Percentiles rank a stretch among this genome's conserved stretches.
Conservation (phyloP, 208 protist species). For the Trypanosomatidae sp. region DNA sequence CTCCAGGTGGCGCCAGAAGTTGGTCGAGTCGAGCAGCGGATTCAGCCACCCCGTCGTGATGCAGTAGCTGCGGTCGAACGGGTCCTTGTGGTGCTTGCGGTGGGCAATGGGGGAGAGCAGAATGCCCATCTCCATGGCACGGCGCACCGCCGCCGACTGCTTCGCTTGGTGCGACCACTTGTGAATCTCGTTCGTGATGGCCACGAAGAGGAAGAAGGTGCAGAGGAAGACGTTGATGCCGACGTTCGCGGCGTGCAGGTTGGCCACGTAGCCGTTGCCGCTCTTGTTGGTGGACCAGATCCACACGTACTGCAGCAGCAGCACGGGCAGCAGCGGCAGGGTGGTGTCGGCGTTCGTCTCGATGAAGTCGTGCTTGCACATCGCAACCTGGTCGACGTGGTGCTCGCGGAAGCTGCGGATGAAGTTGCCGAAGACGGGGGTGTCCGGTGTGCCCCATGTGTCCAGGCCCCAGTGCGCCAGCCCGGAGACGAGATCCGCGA, state of each 20-base stretch:
- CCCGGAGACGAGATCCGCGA: conserved; percentile 91
- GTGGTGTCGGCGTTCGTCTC: conserved; percentile 96
- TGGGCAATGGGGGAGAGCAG: conserved; percentile 86
- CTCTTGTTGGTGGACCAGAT: conserved; percentile 35
- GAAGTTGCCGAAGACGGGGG: conserved; percentile 90
- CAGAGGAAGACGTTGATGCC: conserved; percentile 70
- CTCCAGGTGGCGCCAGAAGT: conserved; percentile 92
- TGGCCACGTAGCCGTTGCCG: conserved; percentile 50
- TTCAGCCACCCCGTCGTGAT: conserved; percentile 96
- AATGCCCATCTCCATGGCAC: conserved; percentile 71
- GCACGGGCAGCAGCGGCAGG: conserved; percentile 78
- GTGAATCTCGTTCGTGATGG: conserved; percentile 94
- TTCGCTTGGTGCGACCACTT: conserved; percentile 92
- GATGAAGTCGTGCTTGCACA: conserved; percentile 94
- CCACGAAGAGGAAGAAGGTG: conserved; percentile 78
- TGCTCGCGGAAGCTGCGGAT: conserved; percentile 96
- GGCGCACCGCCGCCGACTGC: conserved; percentile 55
- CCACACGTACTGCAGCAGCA: conserved; percentile 52
- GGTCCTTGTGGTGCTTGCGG: conserved; percentile 90
- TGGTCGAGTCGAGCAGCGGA: conserved; percentile 72
- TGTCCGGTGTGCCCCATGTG: conserved; percentile 93
- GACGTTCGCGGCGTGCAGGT: conserved; percentile 60
- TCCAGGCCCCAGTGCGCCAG: conserved; percentile 94
- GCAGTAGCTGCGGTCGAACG: conserved; percentile 93
- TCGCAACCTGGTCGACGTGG: conserved; percentile 91